Percentiles rank a stretch among this genome's conserved stretches.
These are phyloP conservation scores for Zymoseptoria crescenta DNA, from an alignment of 2,329 filamentous ascomycete genomes.

Conservation along the genomic window DNA sequence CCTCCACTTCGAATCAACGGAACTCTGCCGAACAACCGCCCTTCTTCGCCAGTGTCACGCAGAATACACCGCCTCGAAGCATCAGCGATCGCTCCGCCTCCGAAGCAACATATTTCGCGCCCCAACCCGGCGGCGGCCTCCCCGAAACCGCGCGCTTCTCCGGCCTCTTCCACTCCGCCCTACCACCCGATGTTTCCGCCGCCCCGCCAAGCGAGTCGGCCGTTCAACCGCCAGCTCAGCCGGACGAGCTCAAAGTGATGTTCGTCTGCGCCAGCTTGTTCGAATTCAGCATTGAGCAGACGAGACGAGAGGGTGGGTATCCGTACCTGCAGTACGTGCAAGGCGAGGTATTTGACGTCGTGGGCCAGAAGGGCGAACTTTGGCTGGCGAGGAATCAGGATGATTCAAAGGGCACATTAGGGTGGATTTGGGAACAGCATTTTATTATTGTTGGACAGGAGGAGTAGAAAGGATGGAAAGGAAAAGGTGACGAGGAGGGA, in stretches of 20 bases:
- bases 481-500: background rate
- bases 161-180: conserved; percentile 28
- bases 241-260: conserved; percentile 47
- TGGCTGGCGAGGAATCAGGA: conserved; percentile 98
- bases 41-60: conserved; percentile 20
- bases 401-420: conserved; percentile 67
- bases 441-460: conserved; percentile 46
- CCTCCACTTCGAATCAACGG: conserved; percentile 27
- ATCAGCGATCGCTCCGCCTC: conserved; percentile 21
- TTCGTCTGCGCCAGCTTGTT: conserved; percentile 92
- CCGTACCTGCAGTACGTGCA: conserved; percentile 93
- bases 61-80: conserved; percentile 14
- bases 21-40: conserved; percentile 1
- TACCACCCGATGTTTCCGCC: conserved; percentile 20
- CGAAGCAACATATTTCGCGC: conserved; percentile 27
- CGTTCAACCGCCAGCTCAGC: conserved; percentile 12
- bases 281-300: conserved; percentile 92
- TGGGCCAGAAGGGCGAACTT: conserved; percentile 92
- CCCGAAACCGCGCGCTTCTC: conserved; percentile 21
- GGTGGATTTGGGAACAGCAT: conserved; percentile 99
- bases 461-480: background rate
- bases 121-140: conserved; percentile 16
- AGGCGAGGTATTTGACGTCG: conserved; percentile 67
- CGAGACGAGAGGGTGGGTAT: conserved; percentile 87
- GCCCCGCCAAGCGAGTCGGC: conserved; percentile 5